phyloP scores from a whole-genome alignment of 352 stramenopile species.

The Pythium aristosporum region DNA sequence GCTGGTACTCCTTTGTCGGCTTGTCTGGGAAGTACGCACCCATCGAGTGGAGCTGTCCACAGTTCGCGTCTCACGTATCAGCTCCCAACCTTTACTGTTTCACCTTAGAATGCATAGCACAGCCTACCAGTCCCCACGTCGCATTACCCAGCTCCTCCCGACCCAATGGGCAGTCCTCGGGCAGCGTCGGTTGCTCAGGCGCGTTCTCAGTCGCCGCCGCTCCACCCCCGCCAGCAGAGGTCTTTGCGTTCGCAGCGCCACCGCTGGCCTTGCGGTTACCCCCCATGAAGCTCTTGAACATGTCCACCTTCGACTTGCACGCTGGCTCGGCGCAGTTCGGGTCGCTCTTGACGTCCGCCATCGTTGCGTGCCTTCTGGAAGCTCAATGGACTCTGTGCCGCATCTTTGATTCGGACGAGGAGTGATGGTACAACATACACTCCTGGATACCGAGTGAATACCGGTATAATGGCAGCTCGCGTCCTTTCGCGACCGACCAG shows the following conservation, averaged over 20 bases:
- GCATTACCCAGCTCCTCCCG: conserved; percentile 84
- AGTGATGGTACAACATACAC: conserved; percentile 10
- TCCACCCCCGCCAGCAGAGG: conserved; percentile 14
- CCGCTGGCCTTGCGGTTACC: conserved; percentile 24
- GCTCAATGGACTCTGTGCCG: neutral
- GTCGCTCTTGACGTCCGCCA: conserved; percentile 53
- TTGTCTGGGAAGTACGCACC: conserved; percentile 97
- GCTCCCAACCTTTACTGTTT: neutral
- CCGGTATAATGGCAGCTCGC: conserved; percentile 19
- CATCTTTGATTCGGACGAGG: conserved; percentile 2
- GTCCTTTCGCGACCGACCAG: conserved; percentile 13
- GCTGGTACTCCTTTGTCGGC: conserved; percentile 88
- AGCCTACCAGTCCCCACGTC: conserved; percentile 85
- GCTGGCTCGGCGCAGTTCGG: conserved; percentile 84
- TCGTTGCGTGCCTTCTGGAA: conserved; percentile 14
- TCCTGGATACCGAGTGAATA: conserved; percentile 6
- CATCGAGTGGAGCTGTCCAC: conserved; percentile 87
- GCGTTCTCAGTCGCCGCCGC: conserved; percentile 1
- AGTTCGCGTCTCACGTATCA: conserved; percentile 6
- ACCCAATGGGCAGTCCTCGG: conserved; percentile 77
- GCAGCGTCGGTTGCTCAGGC: conserved; percentile 4
- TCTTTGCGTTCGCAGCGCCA: conserved; percentile 2
- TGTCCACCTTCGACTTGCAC: conserved; percentile 83
- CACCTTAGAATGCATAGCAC: neutral
- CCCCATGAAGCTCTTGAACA: conserved; percentile 78